Base-by-base conservation (phyloP, 192 early-diverging fungal species). In the Coemansia sp. region DNA sequence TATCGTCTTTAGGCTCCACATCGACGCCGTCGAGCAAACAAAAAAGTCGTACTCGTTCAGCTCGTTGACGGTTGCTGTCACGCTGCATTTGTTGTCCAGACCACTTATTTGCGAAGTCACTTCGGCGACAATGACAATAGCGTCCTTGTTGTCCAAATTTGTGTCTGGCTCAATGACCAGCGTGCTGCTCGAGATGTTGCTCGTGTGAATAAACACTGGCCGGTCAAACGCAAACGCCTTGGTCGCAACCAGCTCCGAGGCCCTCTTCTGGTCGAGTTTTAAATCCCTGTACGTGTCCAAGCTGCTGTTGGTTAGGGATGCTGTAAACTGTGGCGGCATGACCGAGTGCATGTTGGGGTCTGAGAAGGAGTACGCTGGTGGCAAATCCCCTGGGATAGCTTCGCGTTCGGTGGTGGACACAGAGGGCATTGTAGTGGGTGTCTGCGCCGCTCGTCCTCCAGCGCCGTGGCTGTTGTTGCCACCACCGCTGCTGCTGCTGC, bases 41-140 rank as follows among this genome's bases (percentile, higher is more conserved):
- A 60, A 46, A 22, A 80, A 67, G n/a, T 80, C 70, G 58, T 80
- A 80, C 58, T 75, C 78, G 27, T 66, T 66, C 22, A 68, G 63
- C 5, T 24, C 33, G 24, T 75, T 80, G 15, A 69, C 9, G 10
- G 49, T 55, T 57, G 53, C 57, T 2, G 53, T 69, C 27, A 75
- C 49, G 10, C 53, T 64, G 33, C 65, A 68, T 29, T 62, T 71
- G 18, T 75, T 67, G 4, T 62, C 38, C 12, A 75, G 65, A 16
- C 53, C 55, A 9, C 55, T 55, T 38, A 49, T 65, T 3, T 40
- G 39, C n/a, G 53, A 68, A 10, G 69, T 50, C 8, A 80, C 58
- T 39, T 75, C 70, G 13, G 64, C 78, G 7, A 20, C 39, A 16
- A 80, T 64, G 43, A 69, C 39, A n/a, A 75, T 49, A 0, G 64